phyloP scores from a whole-genome alignment of 2,329 filamentous ascomycete genomes.

The Stagonosporopsis cucurbitacearum region DNA sequence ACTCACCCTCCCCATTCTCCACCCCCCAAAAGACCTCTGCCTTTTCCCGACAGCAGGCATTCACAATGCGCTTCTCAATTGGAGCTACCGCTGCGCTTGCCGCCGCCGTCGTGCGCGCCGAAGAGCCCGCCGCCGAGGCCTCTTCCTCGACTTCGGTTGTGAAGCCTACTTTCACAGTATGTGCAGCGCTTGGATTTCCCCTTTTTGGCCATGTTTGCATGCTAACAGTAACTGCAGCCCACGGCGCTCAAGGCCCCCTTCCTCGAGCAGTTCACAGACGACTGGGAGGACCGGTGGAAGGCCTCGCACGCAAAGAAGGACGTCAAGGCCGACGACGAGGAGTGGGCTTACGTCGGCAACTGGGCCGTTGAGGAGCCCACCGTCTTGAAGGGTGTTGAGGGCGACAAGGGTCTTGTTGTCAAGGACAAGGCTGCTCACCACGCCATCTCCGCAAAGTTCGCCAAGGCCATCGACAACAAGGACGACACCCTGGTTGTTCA shows the following conservation, averaged over 20 bases:
- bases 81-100: constrained; percentile 73
- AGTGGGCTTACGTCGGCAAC: constrained; percentile 97
- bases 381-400: constrained; percentile 89
- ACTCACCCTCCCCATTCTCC: constrained; percentile 21
- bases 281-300: constrained; percentile 94
- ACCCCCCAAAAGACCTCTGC: constrained; percentile 41
- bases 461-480: constrained; percentile 96
- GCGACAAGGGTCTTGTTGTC: constrained; percentile 95
- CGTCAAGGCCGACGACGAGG: constrained; percentile 74
- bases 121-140: constrained; percentile 60
- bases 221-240: constrained; percentile 65
- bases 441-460: constrained; percentile 98
- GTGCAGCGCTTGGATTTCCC: constrained; percentile 52
- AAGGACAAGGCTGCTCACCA: constrained; percentile 99
- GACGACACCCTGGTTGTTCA: constrained; percentile 96
- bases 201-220: neutral
- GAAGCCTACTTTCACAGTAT: constrained; percentile 86
- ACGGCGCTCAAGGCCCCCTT: constrained; percentile 89
- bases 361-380: constrained; percentile 96
- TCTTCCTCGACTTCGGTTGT: constrained; percentile 66
- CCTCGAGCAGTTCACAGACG: constrained; percentile 97
- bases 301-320: constrained; percentile 97
- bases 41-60: constrained; percentile 41
- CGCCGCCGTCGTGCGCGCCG: constrained; percentile 74
- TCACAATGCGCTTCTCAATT: constrained; percentile 67